Base-by-base conservation (phyloP, 108 stramenopile species). In the Skeletonema grethae region DNA sequence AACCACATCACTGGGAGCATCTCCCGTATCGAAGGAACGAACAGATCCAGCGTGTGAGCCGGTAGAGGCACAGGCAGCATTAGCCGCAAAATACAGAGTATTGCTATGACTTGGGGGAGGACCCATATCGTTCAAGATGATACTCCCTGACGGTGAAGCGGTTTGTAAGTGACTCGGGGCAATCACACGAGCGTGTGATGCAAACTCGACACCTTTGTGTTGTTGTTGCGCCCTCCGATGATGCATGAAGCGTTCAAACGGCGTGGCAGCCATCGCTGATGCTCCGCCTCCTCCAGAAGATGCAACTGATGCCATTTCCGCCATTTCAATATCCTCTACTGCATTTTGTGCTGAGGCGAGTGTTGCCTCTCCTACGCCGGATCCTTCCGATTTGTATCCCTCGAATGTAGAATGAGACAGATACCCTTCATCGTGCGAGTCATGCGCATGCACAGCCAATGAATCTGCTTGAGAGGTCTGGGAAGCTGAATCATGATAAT, bases 81-180 rank as follows among this genome's bases (percentile, higher is more conserved):
- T 67, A n/a, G 67, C 67, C 4, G 67, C 67, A 7, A 67, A 35
- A 20, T 57, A 56, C 2, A 67, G 56, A 22, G 67, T 36, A 20
- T 36, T 56, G 11, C 55, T 30, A 28, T 36, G 57, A 12, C 35
- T 16, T 20, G 25, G 67, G 7, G 67, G 67, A 22, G 67, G 67
- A 5, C 67, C 67, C 67, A 67, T 67, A 22, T 67, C 67, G 57
- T 67, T 67, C 35, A 67, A 28, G 16, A 67, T 67, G 13, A 57
- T 67, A 35, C 50, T 53, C 22, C 50, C 50, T 24, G 50, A 53
- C 22, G 50, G 50, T 53, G 50, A 53, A 22, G 50, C 50, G 7
- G 48, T 50, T 50, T 50, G 48, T 50, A 53, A n/a, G n/a, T 53
- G 50, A 53, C 50, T 53, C 8, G 50, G 50, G 3, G 22, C 50